Evolutionary conservation across 495 filamentous ascomycete species (phyloP), one percentile per base, ranked within the genome.

Genomic region (Aspergillus conjunctus): DNA sequence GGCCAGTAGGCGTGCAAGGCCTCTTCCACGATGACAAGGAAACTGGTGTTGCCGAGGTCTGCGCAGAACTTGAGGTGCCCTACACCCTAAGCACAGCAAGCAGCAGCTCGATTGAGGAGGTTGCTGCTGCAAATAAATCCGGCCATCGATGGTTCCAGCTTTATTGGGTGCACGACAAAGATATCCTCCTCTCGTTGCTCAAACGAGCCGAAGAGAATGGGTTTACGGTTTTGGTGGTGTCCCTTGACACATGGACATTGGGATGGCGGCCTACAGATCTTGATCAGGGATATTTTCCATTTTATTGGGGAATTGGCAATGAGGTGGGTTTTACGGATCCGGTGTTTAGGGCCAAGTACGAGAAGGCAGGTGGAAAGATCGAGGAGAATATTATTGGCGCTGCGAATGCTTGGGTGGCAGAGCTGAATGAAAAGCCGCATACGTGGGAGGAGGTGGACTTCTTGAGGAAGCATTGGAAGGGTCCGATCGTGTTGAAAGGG

Each of bases 221-320:
- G 0, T 88, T 76, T 68, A 69, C 68, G 17, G 84, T 80, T 14
- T 70, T 88, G 7, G 76, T 88, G 44, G 79, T 90, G 0, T 89
- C 87, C 1, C 75, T 89, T 0, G 87, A 90, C 68, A 87, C 84
- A 1, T 85, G 76, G 54, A 75, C 74, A 9, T 70, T 88, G 33
- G 73, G 77, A 12, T 88, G 85, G 85, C 72, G 87, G 17, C 86
- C 84, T 0, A 66, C 65, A 2, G 87, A 88, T 65, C 71, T 88
- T 9, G 79, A 84, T 50, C 73, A 78, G 15, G 83, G 69, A 17
- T 85, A 79, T 48, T 63, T 80, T 7, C 81, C 84, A 21, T 82
- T 86, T 65, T 59, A 81, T 8, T 70, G 63, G 57, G 68, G 75
- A 7, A 74, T 77, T 12, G 81, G 82, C 26, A 76, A 79, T 0